These are phyloP conservation scores for Phytophthora niederhauseri DNA, from an alignment of 352 stramenopile genomes.

Conservation along the genomic window DNA sequence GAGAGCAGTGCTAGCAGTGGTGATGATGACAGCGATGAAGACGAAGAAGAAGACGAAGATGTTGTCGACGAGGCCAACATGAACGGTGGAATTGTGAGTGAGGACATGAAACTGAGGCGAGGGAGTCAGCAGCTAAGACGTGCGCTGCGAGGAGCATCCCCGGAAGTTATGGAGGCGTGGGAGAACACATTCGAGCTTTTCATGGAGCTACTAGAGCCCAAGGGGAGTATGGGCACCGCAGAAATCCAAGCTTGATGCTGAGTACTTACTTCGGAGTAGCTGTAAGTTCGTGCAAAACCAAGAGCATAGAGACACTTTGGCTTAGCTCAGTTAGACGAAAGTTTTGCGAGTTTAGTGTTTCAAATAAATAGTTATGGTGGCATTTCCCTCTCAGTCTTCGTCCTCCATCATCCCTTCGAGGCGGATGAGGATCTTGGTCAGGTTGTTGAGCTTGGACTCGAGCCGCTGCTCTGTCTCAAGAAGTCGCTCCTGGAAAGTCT, in stretches of 20 bases:
- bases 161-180: slow-evolving; percentile 37
- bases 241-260: background rate
- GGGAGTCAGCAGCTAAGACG: slow-evolving; percentile 24
- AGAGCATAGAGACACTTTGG: too few species aligned
- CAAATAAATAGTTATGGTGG: slow-evolving; percentile 19
- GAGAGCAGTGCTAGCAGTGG: slow-evolving; percentile 8
- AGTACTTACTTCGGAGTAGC: background rate
- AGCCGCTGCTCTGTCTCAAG: slow-evolving; percentile 67
- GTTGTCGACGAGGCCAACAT: slow-evolving; percentile 15
- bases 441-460: slow-evolving; percentile 69
- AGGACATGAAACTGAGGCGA: slow-evolving; percentile 17
- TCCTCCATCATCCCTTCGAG: slow-evolving; percentile 66
- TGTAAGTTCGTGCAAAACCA: too few species aligned
- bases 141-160: slow-evolving; percentile 14
- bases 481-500: slow-evolving; percentile 59
- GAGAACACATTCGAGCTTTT: slow-evolving; percentile 52
- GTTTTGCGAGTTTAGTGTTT: slow-evolving; percentile 1
- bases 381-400: slow-evolving; percentile 33
- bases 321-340: background rate
- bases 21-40: slow-evolving; percentile 9
- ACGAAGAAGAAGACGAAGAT: slow-evolving; percentile 13
- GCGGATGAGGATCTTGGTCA: slow-evolving; percentile 73
- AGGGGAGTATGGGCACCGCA: slow-evolving; percentile 36
- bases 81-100: background rate
- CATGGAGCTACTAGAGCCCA: slow-evolving; percentile 51